Evolutionary conservation across 2,329 filamentous ascomycete genomes (phyloP).

Genomic region (Arthrobotrys iridis): DNA sequence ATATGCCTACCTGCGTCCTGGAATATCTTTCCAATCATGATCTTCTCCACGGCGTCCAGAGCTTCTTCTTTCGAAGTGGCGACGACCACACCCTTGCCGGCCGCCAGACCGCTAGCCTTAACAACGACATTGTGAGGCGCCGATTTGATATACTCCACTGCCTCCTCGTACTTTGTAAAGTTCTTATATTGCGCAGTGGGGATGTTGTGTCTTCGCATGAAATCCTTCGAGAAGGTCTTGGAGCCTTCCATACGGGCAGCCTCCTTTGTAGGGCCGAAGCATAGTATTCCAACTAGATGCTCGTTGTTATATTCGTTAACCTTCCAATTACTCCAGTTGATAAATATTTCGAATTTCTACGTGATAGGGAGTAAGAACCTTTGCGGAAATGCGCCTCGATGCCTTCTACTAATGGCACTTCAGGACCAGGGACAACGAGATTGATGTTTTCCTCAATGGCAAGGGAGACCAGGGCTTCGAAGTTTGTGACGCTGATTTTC

Average conservation of each 20-base stretch:
- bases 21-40: conserved; percentile 90
- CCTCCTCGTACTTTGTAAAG: conserved; percentile 79
- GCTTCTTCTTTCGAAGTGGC: conserved; percentile 84
- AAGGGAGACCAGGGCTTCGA: conserved; percentile 77
- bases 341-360: background rate
- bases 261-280: conserved; percentile 84
- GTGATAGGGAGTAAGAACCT: conserved; percentile 63
- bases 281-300: conserved; percentile 73
- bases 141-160: conserved; percentile 76
- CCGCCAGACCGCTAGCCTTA: conserved; percentile 91
- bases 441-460: conserved; percentile 78
- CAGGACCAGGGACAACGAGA: conserved; percentile 88
- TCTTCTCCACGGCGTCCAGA: conserved; percentile 80
- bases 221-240: conserved; percentile 97
- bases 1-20: conserved; percentile 71
- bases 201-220: conserved; percentile 90
- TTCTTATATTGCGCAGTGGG: conserved; percentile 92
- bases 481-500: conserved; percentile 77
- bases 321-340: too few relatives aligned
- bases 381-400: conserved; percentile 80
- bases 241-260: conserved; percentile 93
- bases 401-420: conserved; percentile 91
- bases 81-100: conserved; percentile 94
- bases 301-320: background rate
- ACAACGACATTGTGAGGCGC: conserved; percentile 82